These are phyloP conservation scores for Andalucia godoyi DNA, from an alignment of 78 protist genomes.

Conservation along the genomic window DNA sequence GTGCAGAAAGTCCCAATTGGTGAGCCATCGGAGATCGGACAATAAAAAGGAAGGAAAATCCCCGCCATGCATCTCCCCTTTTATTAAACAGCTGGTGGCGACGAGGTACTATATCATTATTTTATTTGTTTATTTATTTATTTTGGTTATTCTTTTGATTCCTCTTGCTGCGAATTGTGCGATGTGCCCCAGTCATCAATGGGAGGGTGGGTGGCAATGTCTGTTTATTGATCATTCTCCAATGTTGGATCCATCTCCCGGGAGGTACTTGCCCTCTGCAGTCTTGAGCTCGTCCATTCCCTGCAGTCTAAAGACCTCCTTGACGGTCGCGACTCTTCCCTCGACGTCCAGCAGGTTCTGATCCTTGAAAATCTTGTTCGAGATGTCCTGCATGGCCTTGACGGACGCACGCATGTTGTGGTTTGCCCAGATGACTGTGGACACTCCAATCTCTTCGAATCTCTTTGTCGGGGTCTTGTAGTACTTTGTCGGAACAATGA, in stretches of 20 bases:
- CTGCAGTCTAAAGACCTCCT: slow-evolving; percentile 30
- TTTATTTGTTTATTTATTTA: no score
- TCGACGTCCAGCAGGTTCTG: slow-evolving; percentile 14
- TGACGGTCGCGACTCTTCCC: slow-evolving; percentile 26
- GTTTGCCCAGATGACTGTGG: slow-evolving; percentile 36
- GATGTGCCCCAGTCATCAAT: no score
- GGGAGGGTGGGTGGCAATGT: no score
- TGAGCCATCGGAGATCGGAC: no score
- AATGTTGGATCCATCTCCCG: no score
- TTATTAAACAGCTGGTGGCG: no score
- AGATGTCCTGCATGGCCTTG: slow-evolving; percentile 21
- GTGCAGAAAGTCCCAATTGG: no score
- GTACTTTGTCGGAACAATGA: slow-evolving; percentile 51
- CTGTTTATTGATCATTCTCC: not conserved
- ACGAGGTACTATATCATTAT: no score
- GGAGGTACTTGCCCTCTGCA: slow-evolving; percentile 39
- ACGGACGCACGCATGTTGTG: slow-evolving; percentile 30
- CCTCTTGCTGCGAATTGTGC: no score
- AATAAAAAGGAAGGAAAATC: no score
- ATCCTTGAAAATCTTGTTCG: slow-evolving; percentile 27
- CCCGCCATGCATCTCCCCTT: no score
- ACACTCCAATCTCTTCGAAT: slow-evolving; percentile 24
- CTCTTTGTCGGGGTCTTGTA: slow-evolving; percentile 21
- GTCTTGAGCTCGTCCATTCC: slow-evolving; percentile 4
- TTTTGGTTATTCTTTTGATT: no score